These are phyloP conservation scores for Tulasnella sp. DNA, from an alignment of 768 basidiomycete species.

Conservation along the genomic window DNA sequence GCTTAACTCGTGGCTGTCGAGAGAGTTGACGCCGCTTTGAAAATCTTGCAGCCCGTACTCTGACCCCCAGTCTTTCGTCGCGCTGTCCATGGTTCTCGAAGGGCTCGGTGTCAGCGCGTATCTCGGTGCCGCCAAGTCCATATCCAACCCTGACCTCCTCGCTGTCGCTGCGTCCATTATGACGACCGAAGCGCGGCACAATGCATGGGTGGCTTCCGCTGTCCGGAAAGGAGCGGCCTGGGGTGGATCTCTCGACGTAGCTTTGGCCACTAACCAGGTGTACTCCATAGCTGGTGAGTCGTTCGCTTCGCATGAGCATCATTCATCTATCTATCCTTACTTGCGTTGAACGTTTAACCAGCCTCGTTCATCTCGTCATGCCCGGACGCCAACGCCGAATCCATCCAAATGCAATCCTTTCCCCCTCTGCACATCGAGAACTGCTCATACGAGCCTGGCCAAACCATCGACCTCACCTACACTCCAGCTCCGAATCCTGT, in stretches of 20 bases:
- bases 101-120: constrained; percentile 57
- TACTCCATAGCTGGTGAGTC: constrained; percentile 10
- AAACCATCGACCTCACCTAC: constrained; percentile 30
- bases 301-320: neutral
- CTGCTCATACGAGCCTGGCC: constrained; percentile 38
- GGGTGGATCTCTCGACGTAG: neutral
- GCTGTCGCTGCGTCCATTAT: constrained; percentile 59
- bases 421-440: constrained; percentile 37
- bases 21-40: neutral
- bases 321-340: neutral
- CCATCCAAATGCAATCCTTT: constrained; percentile 4
- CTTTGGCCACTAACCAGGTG: neutral
- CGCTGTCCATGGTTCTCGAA: constrained; percentile 52
- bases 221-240: neutral
- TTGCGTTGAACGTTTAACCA: constrained; percentile 19
- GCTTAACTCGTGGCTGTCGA: neutral
- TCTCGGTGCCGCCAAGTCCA: constrained; percentile 51
- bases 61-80: constrained; percentile 49
- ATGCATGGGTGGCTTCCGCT: constrained; percentile 7
- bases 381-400: constrained; percentile 46
- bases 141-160: constrained; percentile 49
- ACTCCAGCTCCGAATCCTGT: neutral
- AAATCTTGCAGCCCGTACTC: constrained; percentile 43
- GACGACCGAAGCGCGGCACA: constrained; percentile 59
- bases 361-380: constrained; percentile 51